A percentile compares a stretch with the other conserved stretches of the same genome.
Conservation (phyloP, 139 green algal genomes). For the Chloropicon primus region DNA sequence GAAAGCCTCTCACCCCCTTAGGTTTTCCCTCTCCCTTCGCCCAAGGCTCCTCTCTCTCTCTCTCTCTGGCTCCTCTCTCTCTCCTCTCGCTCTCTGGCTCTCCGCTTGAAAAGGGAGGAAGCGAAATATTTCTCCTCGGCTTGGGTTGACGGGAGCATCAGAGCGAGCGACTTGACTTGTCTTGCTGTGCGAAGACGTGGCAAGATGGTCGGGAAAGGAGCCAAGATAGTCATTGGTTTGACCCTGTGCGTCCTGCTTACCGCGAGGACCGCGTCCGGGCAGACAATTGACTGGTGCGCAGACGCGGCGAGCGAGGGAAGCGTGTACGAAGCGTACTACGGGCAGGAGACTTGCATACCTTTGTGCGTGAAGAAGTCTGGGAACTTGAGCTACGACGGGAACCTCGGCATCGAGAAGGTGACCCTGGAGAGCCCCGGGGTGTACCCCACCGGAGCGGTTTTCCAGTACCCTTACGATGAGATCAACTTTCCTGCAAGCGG, state of each 20-base stretch:
- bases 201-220: too few species aligned
- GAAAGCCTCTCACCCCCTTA: too few species aligned
- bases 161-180: too few species aligned
- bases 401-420: not conserved
- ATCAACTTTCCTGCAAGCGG: slow-evolving; percentile 18
- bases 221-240: too few species aligned
- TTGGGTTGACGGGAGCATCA: too few species aligned
- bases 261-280: not conserved
- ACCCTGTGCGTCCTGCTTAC: not conserved
- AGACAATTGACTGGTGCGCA: slow-evolving; percentile 6
- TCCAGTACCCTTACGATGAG: slow-evolving; percentile 17
- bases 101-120: too few species aligned
- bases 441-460: not conserved
- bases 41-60: too few species aligned
- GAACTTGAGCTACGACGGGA: not conserved
- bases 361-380: slow-evolving; percentile 11
- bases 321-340: slow-evolving; percentile 4
- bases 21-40: too few species aligned
- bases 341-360: slow-evolving; percentile 5
- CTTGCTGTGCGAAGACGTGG: too few species aligned
- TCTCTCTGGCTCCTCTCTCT: too few species aligned
- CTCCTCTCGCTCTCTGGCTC: too few species aligned
- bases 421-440: not conserved
- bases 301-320: not conserved
- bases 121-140: too few species aligned